phyloP scores from a whole-genome alignment of 2,329 filamentous ascomycete species.

The Aspergillus tubingensis region DNA sequence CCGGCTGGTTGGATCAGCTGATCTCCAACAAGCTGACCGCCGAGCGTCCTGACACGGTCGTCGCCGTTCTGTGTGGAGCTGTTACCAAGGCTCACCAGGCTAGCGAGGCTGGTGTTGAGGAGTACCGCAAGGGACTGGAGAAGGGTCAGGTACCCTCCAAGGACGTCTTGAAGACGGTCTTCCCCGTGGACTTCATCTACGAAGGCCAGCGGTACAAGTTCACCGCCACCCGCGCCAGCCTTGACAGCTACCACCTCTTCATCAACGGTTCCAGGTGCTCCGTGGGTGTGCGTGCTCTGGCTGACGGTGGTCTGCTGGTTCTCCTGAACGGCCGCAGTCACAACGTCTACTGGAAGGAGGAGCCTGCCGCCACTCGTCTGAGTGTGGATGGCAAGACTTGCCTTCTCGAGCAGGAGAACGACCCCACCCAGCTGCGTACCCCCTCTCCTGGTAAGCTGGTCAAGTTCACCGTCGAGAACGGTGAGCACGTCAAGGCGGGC shows the following conservation, averaged over 20 bases:
- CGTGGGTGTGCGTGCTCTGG: slow-evolving; percentile 87
- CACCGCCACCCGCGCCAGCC: slow-evolving; percentile 87
- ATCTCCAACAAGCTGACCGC: slow-evolving; percentile 97
- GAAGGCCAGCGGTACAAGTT: slow-evolving; percentile 97
- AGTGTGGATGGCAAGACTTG: slow-evolving; percentile 99
- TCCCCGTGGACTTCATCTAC: slow-evolving; percentile 98
- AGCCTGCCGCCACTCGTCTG: slow-evolving; percentile 90
- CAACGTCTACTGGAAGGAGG: slow-evolving; percentile 99
- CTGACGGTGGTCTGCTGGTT: slow-evolving; percentile 89
- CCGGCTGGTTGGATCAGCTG: slow-evolving; percentile 96
- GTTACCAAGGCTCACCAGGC: slow-evolving; percentile 92
- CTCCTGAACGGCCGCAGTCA: slow-evolving; percentile 90
- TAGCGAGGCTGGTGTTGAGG: slow-evolving; percentile 83
- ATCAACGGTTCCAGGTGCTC: slow-evolving; percentile 98
- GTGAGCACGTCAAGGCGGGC: slow-evolving; percentile 86
- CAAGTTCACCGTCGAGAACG: slow-evolving; percentile 96
- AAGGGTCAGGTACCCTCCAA: slow-evolving; percentile 97
- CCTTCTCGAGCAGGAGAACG: slow-evolving; percentile 96
- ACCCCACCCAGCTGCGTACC: slow-evolving; percentile 92
- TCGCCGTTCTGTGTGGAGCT: slow-evolving; percentile 94
- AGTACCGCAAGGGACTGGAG: slow-evolving; percentile 86
- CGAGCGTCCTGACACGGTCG: slow-evolving; percentile 87
- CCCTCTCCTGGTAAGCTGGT: slow-evolving; percentile 97
- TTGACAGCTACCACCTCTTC: slow-evolving; percentile 95
- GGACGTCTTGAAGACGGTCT: slow-evolving; percentile 95